These are phyloP conservation scores for Pseudevernia furfuracea DNA, from an alignment of 495 filamentous ascomycete species.

Conservation along the genomic window DNA sequence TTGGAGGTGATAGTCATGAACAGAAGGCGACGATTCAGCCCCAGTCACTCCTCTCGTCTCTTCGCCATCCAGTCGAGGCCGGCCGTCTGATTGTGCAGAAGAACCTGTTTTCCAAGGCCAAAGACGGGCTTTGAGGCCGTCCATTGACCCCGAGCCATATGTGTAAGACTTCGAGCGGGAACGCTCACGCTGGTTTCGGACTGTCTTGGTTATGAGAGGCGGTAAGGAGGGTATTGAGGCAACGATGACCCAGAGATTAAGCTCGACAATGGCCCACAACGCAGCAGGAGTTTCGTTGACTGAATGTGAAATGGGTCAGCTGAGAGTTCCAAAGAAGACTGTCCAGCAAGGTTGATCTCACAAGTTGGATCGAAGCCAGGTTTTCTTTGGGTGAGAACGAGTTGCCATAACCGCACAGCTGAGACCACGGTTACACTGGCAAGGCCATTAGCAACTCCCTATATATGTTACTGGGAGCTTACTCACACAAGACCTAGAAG, in stretches of 20 bases:
- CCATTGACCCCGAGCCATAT: background rate
- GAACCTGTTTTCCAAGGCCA: background rate
- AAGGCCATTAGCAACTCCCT: background rate
- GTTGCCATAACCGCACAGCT: background rate
- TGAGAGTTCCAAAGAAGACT: background rate
- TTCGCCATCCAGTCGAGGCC: background rate
- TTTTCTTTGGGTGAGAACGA: background rate
- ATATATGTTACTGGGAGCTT: background rate
- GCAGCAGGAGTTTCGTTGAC: background rate
- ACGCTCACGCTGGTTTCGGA: background rate
- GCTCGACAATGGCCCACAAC: background rate
- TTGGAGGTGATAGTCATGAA: background rate
- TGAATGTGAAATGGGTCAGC: background rate
- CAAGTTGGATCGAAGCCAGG: background rate
- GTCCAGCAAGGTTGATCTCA: background rate
- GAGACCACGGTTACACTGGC: background rate
- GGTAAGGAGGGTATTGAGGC: background rate
- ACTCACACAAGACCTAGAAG: conserved; percentile 3
- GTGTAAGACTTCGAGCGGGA: background rate
- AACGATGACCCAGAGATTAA: background rate
- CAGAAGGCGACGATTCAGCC: background rate
- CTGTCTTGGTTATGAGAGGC: background rate
- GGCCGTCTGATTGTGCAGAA: background rate
- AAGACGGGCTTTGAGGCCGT: background rate
- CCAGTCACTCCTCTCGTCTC: background rate